Evolutionary conservation across 2,329 filamentous ascomycete species (phyloP), one percentile per base, ranked within the genome.

Genomic region (Colletotrichum godetiae): DNA sequence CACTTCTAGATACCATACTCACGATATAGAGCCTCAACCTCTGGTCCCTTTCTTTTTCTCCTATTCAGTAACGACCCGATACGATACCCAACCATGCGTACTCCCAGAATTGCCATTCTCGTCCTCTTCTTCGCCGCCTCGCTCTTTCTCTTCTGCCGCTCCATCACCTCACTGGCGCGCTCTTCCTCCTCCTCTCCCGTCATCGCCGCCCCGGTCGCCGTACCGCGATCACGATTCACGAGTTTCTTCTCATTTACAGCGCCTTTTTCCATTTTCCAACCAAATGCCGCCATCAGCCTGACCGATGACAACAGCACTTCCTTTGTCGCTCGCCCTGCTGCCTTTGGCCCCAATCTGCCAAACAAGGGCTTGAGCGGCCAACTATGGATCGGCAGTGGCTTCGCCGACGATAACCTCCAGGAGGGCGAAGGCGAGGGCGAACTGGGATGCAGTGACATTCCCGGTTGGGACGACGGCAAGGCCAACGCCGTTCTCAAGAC

Each of bases 271-370:
- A 91, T 99, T 27, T 99, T 99, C 81, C 95, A 96, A 5, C 95
- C 95, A 4, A 98, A 97, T 76, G 97, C 97, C 60, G 94, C 97
- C 78, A 98, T 99, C 81, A 98, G 94, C 82, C 89, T 99, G 74
- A 98, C 95, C 79, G 95, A 98, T 83, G 97, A 99, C 84, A 99
- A 99, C 83, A 98, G 95, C 77, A 99, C 97, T 13, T 97, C 97
- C 77, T 99, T 99, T 84, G 88, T 97, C 68, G 95, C 97, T 56
- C 90, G 97, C 61, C 97, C 97, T 73, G 97, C 97, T 66, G 95
- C 95, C 52, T 99, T 98, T 84, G 97, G 97, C 0, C 95, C 97
- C 5, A 85, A 90, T 52, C 85, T 99, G 52, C 94, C 94, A 0
- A 82, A 87, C 13, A 91, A 89, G 71, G 96, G 97, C 31, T 84